phyloP scores from a whole-genome alignment of 2,329 filamentous ascomycete species.

The Pseudopyricularia javanii region DNA sequence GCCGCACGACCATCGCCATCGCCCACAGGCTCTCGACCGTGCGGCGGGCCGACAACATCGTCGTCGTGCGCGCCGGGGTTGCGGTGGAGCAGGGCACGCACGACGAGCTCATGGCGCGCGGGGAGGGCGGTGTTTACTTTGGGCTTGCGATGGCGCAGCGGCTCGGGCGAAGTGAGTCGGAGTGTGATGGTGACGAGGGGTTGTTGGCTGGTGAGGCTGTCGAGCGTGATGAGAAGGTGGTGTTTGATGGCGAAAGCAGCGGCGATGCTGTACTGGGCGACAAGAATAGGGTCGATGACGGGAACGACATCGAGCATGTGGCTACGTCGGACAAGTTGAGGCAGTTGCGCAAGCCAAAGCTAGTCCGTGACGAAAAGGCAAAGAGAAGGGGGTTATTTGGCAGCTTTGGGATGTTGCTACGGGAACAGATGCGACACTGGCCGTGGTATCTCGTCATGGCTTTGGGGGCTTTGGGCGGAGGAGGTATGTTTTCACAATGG shows the following conservation, averaged over 20 bases:
- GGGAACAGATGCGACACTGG: slow-evolving; percentile 38
- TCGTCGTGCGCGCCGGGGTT: slow-evolving; percentile 57
- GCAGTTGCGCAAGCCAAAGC: slow-evolving; percentile 8
- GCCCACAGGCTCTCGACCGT: slow-evolving; percentile 62
- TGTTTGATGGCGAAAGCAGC: slow-evolving; percentile 12
- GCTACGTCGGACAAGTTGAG: slow-evolving; percentile 13
- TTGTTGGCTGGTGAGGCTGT: no score
- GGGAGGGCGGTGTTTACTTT: slow-evolving; percentile 48
- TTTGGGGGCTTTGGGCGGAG: slow-evolving; percentile 22
- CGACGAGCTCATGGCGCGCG: slow-evolving; percentile 46
- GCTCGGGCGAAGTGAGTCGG: slow-evolving; percentile 24
- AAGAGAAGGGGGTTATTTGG: slow-evolving; percentile 25
- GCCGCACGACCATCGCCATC: slow-evolving; percentile 33
- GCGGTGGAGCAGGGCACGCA: slow-evolving; percentile 64
- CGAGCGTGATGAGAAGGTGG: slow-evolving; percentile 19
- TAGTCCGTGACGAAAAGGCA: background rate
- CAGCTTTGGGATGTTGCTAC: slow-evolving; percentile 41
- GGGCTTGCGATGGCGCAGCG: slow-evolving; percentile 51
- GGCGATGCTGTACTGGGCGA: slow-evolving; percentile 21
- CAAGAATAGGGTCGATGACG: slow-evolving; percentile 12
- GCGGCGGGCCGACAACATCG: slow-evolving; percentile 61
- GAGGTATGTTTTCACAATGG: slow-evolving; percentile 11
- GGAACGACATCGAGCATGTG: background rate
- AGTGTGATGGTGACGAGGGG: background rate
- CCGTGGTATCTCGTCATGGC: slow-evolving; percentile 34